Base-by-base conservation (phyloP, 306 rosid species). In the Casuarina glauca region DNA sequence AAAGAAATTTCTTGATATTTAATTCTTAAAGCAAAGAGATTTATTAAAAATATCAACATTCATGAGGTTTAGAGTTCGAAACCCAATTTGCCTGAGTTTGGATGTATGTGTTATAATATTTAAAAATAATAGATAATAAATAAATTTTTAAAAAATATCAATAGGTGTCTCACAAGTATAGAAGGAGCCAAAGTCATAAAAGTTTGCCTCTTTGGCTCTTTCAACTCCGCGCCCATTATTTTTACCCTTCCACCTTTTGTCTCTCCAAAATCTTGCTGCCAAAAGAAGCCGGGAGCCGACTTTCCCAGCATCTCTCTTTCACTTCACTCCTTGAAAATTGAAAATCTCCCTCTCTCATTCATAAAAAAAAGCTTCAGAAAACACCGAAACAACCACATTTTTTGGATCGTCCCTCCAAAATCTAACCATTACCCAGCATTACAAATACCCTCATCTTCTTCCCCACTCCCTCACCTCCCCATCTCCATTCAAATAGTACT, bases 211-310 rank as follows among this genome's bases (percentile, higher is more conserved):
- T 46, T 69, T n/a, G 54, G 19, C 73, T 69, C 73, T n/a, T 43
- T 69, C 54, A 54, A 9, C 54, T 4, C 20, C 55, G 73, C 73
- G 53, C 73, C 73, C 9, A 69, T 63, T 63, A 9, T 39, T 32
- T 26, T 60, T 10, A 0, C 5, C 2, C 17, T 16, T 15, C 32
- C 66, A 10, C 16, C 10, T 38, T 63, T 39, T 5, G 69, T 5
- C 8, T 15, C 9, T 38, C 43, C 20, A 63, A 63, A 63, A 5
- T 13, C 11, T 38, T 13, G 9, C 46, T 36, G 6, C 45, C 43
- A 38, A 13, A 36, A 63, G 69, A 63, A 63, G 39, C 69, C 69
- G 69, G 20, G 46, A 63, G 15, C 13, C 39, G 45, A 62, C 17
- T 11, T 17, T 36, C 68, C 32, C 32, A 26, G 32, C 32, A 26